Conservation (phyloP, 2,329 filamentous ascomycete genomes). For the Colletotrichum aenigma region DNA sequence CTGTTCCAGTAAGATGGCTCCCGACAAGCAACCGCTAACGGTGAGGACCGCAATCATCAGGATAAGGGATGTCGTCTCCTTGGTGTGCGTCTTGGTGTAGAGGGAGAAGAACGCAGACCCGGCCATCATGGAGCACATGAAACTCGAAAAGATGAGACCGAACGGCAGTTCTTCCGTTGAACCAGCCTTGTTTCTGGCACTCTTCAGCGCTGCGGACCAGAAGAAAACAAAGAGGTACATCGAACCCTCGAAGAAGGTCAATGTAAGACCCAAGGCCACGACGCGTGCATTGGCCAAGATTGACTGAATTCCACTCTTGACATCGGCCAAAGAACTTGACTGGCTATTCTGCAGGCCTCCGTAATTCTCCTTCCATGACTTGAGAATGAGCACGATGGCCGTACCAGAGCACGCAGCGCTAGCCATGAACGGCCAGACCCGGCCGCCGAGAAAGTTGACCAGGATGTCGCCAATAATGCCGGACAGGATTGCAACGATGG, state of each 20-base stretch:
- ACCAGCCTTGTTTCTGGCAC: slow-evolving; percentile 34
- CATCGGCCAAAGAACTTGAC: slow-evolving; percentile 18
- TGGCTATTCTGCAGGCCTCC: slow-evolving; percentile 17
- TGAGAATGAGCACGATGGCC: slow-evolving; percentile 50
- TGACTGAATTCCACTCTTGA: slow-evolving; percentile 25
- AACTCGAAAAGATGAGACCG: slow-evolving; percentile 58
- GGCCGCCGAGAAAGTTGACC: slow-evolving; percentile 49
- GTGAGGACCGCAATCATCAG: slow-evolving; percentile 37
- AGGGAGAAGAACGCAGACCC: slow-evolving; percentile 54
- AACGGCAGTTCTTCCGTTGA: slow-evolving; percentile 38
- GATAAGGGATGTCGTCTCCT: slow-evolving; percentile 32
- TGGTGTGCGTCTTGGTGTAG: slow-evolving; percentile 29
- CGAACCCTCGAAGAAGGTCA: slow-evolving; percentile 64
- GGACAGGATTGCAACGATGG: slow-evolving; percentile 57
- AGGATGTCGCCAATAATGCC: slow-evolving; percentile 58
- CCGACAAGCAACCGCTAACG: slow-evolving; percentile 39
- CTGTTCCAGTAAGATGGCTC: slow-evolving; percentile 44
- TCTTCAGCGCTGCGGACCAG: slow-evolving; percentile 61
- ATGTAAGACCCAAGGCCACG: slow-evolving; percentile 53
- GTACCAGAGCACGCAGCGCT: slow-evolving; percentile 42
- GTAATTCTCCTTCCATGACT: slow-evolving; percentile 42
- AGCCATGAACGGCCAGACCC: slow-evolving; percentile 57
- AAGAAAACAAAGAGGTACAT: slow-evolving; percentile 70
- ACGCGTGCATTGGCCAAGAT: slow-evolving; percentile 49
- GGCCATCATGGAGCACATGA: slow-evolving; percentile 62